Conservation (phyloP, 192 early-diverging fungal genomes). For the Gryganskiella cystojenkinii region DNA sequence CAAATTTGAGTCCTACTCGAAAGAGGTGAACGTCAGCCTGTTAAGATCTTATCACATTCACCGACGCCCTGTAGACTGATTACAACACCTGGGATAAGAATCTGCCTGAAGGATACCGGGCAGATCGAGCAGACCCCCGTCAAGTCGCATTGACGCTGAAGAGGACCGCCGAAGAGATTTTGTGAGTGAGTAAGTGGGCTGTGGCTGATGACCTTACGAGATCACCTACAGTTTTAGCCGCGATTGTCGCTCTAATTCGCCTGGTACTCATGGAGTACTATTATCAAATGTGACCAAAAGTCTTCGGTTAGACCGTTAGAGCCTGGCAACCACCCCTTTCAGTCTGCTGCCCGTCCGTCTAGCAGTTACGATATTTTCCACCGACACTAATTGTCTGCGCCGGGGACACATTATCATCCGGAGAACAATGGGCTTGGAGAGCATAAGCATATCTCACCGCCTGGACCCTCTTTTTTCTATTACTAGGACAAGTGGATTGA, state of each 20-base stretch:
- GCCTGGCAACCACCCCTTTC: no score
- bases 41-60: constrained; percentile 13
- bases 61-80: not conserved
- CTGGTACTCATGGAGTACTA: no score
- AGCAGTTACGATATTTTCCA: no score
- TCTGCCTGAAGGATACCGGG: not conserved
- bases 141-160: not conserved
- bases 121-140: not conserved
- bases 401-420: no score
- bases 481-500: no score
- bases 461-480: no score
- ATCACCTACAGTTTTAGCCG: not conserved
- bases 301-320: no score
- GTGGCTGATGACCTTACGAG: not conserved
- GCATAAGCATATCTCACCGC: no score
- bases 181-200: not conserved
- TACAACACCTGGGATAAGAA: constrained; percentile 9
- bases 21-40: constrained; percentile 16
- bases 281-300: no score
- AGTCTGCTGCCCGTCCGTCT: no score
- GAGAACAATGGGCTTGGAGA: no score
- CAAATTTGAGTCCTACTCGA: constrained; percentile 9
- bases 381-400: no score
- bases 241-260: not conserved
- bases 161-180: not conserved